phyloP scores from a whole-genome alignment of 768 basidiomycete genomes.

The Lentinula sp. region DNA sequence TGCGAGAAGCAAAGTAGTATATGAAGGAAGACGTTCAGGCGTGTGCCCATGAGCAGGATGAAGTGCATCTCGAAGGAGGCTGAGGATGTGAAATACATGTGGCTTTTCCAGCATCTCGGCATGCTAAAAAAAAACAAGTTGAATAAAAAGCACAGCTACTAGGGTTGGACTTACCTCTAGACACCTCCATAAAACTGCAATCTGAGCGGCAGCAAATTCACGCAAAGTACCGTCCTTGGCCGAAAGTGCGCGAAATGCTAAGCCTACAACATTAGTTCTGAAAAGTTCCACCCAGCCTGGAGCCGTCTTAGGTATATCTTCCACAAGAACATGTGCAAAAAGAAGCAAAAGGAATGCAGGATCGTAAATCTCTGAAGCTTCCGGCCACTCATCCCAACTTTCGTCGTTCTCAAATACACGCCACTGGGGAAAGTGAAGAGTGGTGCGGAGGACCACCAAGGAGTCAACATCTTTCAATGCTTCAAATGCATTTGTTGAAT shows the following conservation, averaged over 20 bases:
- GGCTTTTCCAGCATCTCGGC: slow-evolving; percentile 75
- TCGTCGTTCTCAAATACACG: slow-evolving; percentile 36
- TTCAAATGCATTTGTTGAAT: slow-evolving; percentile 49
- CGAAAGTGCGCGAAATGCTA: slow-evolving; percentile 70
- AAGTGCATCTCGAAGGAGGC: slow-evolving; percentile 54
- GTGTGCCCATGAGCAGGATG: slow-evolving; percentile 31
- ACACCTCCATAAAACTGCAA: slow-evolving; percentile 53
- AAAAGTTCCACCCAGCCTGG: slow-evolving; percentile 85
- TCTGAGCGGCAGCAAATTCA: slow-evolving; percentile 50
- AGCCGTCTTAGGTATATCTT: slow-evolving; percentile 49
- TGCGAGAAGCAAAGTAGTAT: slow-evolving; percentile 73
- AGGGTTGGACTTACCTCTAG: slow-evolving; percentile 48
- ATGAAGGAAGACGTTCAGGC: slow-evolving; percentile 62
- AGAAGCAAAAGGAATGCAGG: slow-evolving; percentile 70
- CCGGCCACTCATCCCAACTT: slow-evolving; percentile 12
- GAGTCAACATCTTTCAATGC: slow-evolving; percentile 70
- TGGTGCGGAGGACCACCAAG: slow-evolving; percentile 60
- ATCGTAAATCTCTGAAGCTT: slow-evolving; percentile 59
- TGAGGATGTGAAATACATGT: slow-evolving; percentile 67
- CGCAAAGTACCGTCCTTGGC: slow-evolving; percentile 58
- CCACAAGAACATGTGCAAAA: slow-evolving; percentile 58
- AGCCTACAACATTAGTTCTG: slow-evolving; percentile 68
- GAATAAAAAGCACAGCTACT: neutral
- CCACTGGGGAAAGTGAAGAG: slow-evolving; percentile 64
- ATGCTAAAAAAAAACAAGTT: slow-evolving; percentile 23